Evolutionary conservation across 768 basidiomycete species (phyloP).

Genomic region (Coprinellus micaceus): DNA sequence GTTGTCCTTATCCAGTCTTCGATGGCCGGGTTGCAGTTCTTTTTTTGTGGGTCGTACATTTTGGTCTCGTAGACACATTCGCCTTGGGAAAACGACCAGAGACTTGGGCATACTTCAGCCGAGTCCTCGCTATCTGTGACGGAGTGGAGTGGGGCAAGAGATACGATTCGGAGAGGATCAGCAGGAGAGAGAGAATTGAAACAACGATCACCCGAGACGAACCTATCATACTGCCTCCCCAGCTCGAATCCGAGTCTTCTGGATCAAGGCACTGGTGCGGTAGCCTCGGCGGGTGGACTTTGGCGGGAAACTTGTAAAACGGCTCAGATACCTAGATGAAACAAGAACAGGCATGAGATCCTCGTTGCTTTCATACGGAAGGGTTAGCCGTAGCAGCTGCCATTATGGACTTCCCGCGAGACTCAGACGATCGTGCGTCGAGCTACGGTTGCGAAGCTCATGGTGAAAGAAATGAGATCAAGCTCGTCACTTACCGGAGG

Average conservation of each 20-base stretch:
- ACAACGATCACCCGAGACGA: not conserved
- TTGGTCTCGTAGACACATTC: not conserved
- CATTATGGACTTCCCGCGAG: slow-evolving; percentile 10
- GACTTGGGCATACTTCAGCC: not conserved
- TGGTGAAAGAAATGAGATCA: slow-evolving; percentile 1
- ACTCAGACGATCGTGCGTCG: slow-evolving; percentile 23
- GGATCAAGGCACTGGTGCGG: slow-evolving; percentile 22
- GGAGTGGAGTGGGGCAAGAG: not conserved
- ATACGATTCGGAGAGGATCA: not conserved
- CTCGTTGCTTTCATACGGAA: not conserved
- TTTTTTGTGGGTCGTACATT: not conserved
- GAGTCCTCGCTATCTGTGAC: not conserved
- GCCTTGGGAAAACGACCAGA: not conserved
- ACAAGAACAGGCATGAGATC: not conserved
- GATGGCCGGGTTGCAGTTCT: not conserved
- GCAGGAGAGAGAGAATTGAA: too few species aligned
- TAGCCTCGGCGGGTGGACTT: slow-evolving; percentile 22
- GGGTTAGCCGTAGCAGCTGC: slow-evolving; percentile 20
- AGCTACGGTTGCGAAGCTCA: not conserved
- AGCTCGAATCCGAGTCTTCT: slow-evolving; percentile 40
- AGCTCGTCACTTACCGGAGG: slow-evolving; percentile 39
- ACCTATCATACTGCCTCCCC: slow-evolving; percentile 41
- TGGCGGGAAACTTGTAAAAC: slow-evolving; percentile 25
- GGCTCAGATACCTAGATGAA: slow-evolving; percentile 42
- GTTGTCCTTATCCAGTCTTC: not conserved